Evolutionary conservation across 345 rosid genomes (phyloP).

Genomic region (Sonneratia caseolaris): DNA sequence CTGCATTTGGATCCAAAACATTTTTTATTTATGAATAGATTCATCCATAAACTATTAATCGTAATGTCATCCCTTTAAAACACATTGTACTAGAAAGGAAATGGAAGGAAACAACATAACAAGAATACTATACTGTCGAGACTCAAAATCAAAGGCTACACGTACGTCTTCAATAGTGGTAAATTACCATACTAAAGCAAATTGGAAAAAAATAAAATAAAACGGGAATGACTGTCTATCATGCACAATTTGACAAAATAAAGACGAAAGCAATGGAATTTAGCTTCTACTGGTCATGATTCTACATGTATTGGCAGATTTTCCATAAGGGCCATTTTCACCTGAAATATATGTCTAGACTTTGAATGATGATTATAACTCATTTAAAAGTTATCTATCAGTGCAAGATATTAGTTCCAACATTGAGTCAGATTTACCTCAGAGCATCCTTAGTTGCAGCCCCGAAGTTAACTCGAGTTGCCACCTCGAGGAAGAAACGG

Average conservation of each 20-base stretch:
- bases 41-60: too few relatives aligned
- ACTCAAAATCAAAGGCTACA: not conserved
- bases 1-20: not conserved
- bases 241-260: not conserved
- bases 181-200: not conserved
- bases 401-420: not conserved
- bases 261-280: not conserved
- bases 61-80: not conserved
- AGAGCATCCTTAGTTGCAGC: constrained; percentile 52
- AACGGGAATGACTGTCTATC: not conserved
- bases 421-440: constrained; percentile 29
- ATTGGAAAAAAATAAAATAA: not conserved
- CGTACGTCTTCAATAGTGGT: not conserved
- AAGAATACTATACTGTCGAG: not conserved
- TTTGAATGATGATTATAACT: not conserved
- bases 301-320: not conserved
- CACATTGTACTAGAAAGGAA: not conserved
- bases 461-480: constrained; percentile 91
- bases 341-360: not conserved
- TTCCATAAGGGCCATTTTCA: not conserved
- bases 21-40: too few relatives aligned
- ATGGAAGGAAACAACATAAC: not conserved
- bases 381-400: not conserved
- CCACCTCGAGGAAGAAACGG: constrained; percentile 68
- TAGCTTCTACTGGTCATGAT: not conserved